Conservation (phyloP, 371 early-diverging fungal species). For the Zychaea mexicana region DNA sequence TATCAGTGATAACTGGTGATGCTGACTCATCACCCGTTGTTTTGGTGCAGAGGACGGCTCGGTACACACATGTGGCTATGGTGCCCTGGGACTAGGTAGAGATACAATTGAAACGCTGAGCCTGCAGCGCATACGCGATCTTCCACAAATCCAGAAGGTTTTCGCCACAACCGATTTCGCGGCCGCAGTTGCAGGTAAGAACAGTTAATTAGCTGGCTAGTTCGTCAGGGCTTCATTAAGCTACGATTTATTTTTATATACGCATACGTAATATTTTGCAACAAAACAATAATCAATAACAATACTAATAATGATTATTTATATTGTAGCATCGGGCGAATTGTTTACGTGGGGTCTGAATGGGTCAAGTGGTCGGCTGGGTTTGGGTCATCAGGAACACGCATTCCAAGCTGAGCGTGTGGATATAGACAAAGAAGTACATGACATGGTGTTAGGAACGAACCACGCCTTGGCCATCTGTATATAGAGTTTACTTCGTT, state of each 20-base stretch:
- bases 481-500: conserved; percentile 5
- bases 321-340: conserved; percentile 53
- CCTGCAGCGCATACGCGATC: conserved; percentile 35
- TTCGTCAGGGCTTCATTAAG: too few relatives aligned
- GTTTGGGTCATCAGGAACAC: conserved; percentile 49
- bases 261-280: neutral
- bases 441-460: conserved; percentile 53
- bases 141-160: conserved; percentile 38
- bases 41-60: conserved; percentile 44
- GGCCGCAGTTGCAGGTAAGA: conserved; percentile 58
- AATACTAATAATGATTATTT: too few relatives aligned
- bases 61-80: conserved; percentile 76
- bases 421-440: conserved; percentile 31
- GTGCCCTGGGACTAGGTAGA: conserved; percentile 66
- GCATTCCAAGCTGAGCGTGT: conserved; percentile 50
- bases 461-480: conserved; percentile 51
- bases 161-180: conserved; percentile 66
- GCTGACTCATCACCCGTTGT: neutral
- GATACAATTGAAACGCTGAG: conserved; percentile 50
- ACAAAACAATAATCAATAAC: neutral
- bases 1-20: too few relatives aligned
- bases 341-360: conserved; percentile 65
- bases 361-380: conserved; percentile 55
- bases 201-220: neutral
- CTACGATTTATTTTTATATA: neutral